Conservation (phyloP, 768 basidiomycete species). For the Daedalea quercina region DNA sequence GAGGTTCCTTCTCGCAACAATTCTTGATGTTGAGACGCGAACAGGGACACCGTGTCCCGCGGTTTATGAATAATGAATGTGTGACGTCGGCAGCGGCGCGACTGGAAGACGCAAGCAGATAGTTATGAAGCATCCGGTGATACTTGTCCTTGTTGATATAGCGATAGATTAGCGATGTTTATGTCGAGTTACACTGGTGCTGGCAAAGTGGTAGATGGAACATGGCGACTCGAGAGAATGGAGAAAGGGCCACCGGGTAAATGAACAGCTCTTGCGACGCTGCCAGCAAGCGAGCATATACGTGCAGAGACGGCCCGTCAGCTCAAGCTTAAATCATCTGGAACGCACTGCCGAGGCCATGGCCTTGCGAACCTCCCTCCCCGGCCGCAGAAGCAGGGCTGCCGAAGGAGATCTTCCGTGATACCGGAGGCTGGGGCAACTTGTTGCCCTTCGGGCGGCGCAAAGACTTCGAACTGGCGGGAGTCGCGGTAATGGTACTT, state of each 20-base stretch:
- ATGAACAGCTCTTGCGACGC: neutral
- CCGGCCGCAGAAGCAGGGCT: slow-evolving; percentile 36
- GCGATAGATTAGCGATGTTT: neutral
- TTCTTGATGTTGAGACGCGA: too few relatives aligned
- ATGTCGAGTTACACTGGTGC: neutral
- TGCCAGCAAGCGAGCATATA: neutral
- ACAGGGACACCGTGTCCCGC: too few relatives aligned
- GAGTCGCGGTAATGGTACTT: neutral
- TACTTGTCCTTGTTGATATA: neutral
- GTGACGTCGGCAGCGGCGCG: too few relatives aligned
- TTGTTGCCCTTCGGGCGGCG: slow-evolving; percentile 38
- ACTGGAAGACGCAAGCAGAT: neutral
- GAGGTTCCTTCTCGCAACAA: too few relatives aligned
- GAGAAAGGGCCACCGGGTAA: neutral
- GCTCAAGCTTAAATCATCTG: slow-evolving; percentile 41
- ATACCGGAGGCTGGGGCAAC: slow-evolving; percentile 33
- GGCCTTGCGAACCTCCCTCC: slow-evolving; percentile 24
- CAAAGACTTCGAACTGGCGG: slow-evolving; percentile 32
- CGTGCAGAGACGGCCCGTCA: neutral
- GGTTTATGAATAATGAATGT: too few relatives aligned
- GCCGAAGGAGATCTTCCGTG: slow-evolving; percentile 61
- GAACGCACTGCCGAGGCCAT: slow-evolving; percentile 69
- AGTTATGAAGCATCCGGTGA: neutral
- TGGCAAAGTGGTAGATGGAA: neutral
- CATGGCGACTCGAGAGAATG: neutral